Evolutionary conservation across 2,329 filamentous ascomycete species (phyloP).

Genomic region (Orbilia oligospora): DNA sequence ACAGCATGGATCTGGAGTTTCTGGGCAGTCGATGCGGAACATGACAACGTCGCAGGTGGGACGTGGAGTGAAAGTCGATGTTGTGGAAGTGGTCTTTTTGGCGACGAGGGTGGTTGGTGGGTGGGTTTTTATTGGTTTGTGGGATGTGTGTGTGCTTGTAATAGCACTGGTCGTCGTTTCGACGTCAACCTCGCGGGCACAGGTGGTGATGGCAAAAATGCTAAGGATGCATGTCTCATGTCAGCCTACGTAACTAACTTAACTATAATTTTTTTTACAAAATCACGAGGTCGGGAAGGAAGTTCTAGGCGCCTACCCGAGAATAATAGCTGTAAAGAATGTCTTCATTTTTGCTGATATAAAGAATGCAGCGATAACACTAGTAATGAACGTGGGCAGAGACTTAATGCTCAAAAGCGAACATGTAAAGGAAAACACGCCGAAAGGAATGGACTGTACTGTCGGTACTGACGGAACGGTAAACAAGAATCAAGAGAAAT

Average conservation of each 20-base stretch:
- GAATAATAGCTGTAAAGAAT: slow-evolving; percentile 27
- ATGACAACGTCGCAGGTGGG: slow-evolving; percentile 34
- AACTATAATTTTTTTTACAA: neutral
- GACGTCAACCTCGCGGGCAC: slow-evolving; percentile 1
- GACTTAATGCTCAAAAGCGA: slow-evolving; percentile 11
- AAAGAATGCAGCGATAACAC: slow-evolving; percentile 3
- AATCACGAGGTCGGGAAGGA: neutral
- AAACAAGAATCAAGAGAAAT: neutral
- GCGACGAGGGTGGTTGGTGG: neutral
- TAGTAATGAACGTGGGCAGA: slow-evolving; percentile 25
- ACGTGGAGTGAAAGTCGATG: neutral
- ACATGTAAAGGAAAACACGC: neutral
- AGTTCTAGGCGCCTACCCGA: slow-evolving; percentile 35
- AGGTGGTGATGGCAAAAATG: slow-evolving; percentile 11
- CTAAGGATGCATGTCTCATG: neutral
- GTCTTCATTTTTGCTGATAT: slow-evolving; percentile 34
- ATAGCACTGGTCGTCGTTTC: neutral
- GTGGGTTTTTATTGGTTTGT: slow-evolving; percentile 8
- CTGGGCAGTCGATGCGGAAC: slow-evolving; percentile 32
- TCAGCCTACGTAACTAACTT: neutral
- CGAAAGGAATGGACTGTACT: slow-evolving; percentile 24
- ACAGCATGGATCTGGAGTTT: slow-evolving; percentile 32
- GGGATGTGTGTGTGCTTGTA: too few relatives aligned
- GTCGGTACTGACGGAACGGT: slow-evolving; percentile 15
- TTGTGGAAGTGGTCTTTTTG: slow-evolving; percentile 8